Base-by-base conservation (phyloP, 257 asterid genomes). In the Primulina huaijiensis region DNA sequence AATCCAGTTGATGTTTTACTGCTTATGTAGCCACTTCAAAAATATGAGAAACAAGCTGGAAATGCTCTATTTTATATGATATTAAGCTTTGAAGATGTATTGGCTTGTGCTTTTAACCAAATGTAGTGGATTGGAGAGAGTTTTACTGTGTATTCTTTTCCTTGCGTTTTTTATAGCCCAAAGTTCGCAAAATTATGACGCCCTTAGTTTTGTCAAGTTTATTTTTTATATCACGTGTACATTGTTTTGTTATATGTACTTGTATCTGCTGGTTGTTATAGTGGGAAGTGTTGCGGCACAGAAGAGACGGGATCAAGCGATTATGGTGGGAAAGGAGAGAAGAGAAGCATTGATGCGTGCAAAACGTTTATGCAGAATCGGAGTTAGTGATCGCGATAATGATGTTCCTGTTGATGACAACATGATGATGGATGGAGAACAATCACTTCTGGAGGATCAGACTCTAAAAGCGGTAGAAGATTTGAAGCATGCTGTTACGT, bases 271-370 rank as follows among this genome's bases (percentile, higher is more conserved):
- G 71, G 38, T 58, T 40, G 63, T 78, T 65, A 74, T 80, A 91
- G 99, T 94, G 62, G 97, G 95, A 76, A 83, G 75, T 83, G 84
- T 64, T 61, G 99, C 97, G 16, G 92, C 82, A 43, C 97, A 85
- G 83, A 79, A 91, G 81, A 89, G 99, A 75, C 79, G 96, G 65
- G 92, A 89, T 64, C 86, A 83, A 37, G 99, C 92, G 2, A 89
- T 91, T 43, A 73, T 79, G 8, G 87, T 91, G 58, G 93, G 89
- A 12, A 94, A 89, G 82, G 97, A 94, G 79, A 88, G 97, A 77
- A 82, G 99, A 77, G 99, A 94, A 75, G 88, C 97, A 5, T 71
- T 91, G 80, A 84, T 94, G 84, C 84, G 97, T 64, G 78, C 95
- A 1, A 94, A 94, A 77, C 96, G 99, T 61, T 81, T 91, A 40